Conservation (phyloP, 176 grass and related monocot species). For the Puccinellia tenuiflora region DNA sequence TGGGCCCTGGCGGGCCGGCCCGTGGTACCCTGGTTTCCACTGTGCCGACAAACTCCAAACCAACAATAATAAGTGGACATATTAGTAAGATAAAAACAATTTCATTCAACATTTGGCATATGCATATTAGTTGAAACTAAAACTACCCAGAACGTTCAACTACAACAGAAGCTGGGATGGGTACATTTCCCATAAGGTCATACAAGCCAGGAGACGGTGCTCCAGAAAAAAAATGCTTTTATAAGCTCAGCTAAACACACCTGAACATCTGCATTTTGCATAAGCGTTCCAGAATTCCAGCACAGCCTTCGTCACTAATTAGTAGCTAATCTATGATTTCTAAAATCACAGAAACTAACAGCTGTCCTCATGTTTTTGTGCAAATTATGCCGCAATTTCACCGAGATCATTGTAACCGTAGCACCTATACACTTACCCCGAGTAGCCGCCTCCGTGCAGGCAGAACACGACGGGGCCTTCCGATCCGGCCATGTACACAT, state of each 20-base stretch:
- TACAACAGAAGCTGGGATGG: background rate
- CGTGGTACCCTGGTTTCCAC: too few species aligned
- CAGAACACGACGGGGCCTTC: slow-evolving; percentile 91
- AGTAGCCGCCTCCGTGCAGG: slow-evolving; percentile 94
- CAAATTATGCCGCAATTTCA: background rate
- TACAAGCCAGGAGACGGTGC: background rate
- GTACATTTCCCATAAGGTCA: background rate
- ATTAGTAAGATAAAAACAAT: background rate
- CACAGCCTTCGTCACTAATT: background rate
- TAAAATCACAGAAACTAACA: background rate
- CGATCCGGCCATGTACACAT: slow-evolving; percentile 72
- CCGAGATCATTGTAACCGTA: background rate
- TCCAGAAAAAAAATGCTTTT: background rate
- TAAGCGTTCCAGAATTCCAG: background rate
- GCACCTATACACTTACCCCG: slow-evolving; percentile 42
- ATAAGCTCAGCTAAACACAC: background rate
- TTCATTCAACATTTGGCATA: background rate
- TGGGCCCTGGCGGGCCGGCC: too few species aligned
- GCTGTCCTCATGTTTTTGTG: background rate
- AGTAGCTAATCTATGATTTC: background rate
- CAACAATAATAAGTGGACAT: background rate
- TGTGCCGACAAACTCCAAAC: too few species aligned
- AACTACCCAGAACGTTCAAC: background rate
- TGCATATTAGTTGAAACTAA: background rate
- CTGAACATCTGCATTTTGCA: background rate